Evolutionary conservation across 768 basidiomycete species (phyloP), one percentile per base, ranked within the genome.

Genomic region (Macrolepiota albuminosa): DNA sequence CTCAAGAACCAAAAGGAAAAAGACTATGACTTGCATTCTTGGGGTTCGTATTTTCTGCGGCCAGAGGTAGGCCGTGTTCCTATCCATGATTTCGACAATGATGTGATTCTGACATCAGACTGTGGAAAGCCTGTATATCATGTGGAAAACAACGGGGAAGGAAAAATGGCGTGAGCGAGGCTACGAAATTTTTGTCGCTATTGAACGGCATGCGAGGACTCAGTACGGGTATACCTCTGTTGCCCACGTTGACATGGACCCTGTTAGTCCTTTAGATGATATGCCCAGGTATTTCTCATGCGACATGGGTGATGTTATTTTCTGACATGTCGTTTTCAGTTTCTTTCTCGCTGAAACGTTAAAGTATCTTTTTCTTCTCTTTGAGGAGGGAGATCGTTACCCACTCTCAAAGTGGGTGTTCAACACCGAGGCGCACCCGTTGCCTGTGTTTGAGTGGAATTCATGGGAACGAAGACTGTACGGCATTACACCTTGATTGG

Each of bases 351-450:
- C 76, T 0, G 76, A 78, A 62, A 82, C 80, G 4, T 69, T 88
- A 39, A 87, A 87, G 69, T 88, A 88, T 65, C 75, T 87, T 4
- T 86, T 83, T 70, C 75, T 89, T n/a, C 68, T 87, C 39, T 88
- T 88, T 64, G 79, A 76, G 31, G 84, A 87, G 60, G 74, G 74
- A 2, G 82, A 85, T 50, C 70, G 74, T 0, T 72, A 87, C 46
- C 76, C 81, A 4, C 71, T 84, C 40, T 74, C 80, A 24, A 73
- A 78, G 48, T 87, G 80, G 78, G 84, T 86, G 5, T 84, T 85
- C 61, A 87, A 85, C 62, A 87, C 85, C 0, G 85, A 87, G 69
- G 88, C 87, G 8, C 89, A 91, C 63, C 89, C 89, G 2, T 70
- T 91, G 9, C 87, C 85, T 2, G 73, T 86, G 4, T 87, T 87